Percentiles rank a stretch among this genome's conserved stretches.
Evolutionary conservation across 352 stramenopile genomes (phyloP).

Genomic region (Thalassiosira delicatula): DNA sequence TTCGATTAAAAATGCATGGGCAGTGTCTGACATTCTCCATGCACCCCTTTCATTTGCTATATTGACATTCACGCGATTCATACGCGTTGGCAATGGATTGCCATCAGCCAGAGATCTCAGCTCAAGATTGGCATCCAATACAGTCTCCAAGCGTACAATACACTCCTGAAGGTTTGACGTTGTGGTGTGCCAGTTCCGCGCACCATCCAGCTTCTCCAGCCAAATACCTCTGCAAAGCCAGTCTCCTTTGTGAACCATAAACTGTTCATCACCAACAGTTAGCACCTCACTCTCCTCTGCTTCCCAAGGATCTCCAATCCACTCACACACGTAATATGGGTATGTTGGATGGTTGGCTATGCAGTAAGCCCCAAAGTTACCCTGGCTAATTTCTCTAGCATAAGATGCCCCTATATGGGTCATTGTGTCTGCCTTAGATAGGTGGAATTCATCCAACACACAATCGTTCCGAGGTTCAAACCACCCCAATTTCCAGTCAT

Average conservation of each 20-base stretch:
- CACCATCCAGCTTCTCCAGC: slow-evolving; percentile 2
- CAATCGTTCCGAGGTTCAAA: not conserved
- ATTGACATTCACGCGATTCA: not conserved
- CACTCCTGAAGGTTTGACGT: not conserved
- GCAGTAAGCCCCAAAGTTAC: not conserved
- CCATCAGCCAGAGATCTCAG: not conserved
- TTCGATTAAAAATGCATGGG: not conserved
- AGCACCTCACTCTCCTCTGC: not conserved
- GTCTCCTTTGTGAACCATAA: not conserved
- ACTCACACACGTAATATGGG: not conserved
- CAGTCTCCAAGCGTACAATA: slow-evolving; percentile 5
- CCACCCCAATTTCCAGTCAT: not conserved
- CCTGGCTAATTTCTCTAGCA: not conserved
- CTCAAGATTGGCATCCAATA: not conserved
- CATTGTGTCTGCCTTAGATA: not conserved
- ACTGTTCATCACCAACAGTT: not conserved
- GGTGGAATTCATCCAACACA: not conserved
- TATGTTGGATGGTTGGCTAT: not conserved
- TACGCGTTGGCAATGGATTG: not conserved
- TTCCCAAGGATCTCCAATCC: not conserved
- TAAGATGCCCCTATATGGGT: not conserved
- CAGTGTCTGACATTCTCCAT: not conserved
- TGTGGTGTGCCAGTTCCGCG: not conserved
- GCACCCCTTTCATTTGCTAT: not conserved
- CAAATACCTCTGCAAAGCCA: not conserved